A percentile compares a stretch with the other conserved stretches of the same genome.
Evolutionary conservation across 331 rosid species (phyloP).

Genomic region (Pyrus hybrid): DNA sequence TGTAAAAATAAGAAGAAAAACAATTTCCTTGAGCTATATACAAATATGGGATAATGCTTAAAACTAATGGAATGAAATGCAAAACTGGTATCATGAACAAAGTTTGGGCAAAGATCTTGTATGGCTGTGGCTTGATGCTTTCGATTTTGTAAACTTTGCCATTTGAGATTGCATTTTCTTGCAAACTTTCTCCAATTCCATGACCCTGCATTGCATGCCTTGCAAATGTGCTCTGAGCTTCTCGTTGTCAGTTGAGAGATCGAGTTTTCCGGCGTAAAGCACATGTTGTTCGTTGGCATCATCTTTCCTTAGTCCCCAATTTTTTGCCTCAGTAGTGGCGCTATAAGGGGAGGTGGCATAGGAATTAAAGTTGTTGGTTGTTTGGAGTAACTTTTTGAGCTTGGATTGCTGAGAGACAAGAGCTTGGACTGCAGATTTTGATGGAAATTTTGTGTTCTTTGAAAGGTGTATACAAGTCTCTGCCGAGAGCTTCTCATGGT

Average conservation of each 20-base stretch:
- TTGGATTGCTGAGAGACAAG: constrained; percentile 53
- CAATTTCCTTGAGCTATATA: constrained; percentile 12
- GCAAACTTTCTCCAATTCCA: constrained; percentile 66
- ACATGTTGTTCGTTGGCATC: constrained; percentile 42
- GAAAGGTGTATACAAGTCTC: constrained; percentile 53
- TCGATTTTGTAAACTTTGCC: constrained; percentile 64
- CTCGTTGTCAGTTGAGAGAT: constrained; percentile 37
- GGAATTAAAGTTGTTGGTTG: constrained; percentile 25
- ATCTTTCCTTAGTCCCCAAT: constrained; percentile 23
- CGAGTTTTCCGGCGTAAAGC: constrained; percentile 41
- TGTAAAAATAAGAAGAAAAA: not conserved
- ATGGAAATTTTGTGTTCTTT: constrained; percentile 58
- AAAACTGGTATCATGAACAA: constrained; percentile 46
- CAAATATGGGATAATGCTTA: not conserved
- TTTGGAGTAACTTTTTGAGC: constrained; percentile 51
- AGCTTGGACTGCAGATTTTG: constrained; percentile 53
- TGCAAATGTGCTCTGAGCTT: constrained; percentile 54
- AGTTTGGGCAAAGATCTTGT: constrained; percentile 76
- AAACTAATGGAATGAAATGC: not conserved
- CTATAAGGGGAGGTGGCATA: constrained; percentile 21
- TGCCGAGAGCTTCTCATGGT: constrained; percentile 66
- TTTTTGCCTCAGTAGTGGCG: constrained; percentile 10
- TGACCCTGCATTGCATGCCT: constrained; percentile 89
- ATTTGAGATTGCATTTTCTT: constrained; percentile 69
- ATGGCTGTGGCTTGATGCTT: constrained; percentile 33